phyloP scores from a whole-genome alignment of 1,284 basidiomycete species.

The Malassezia furfur region DNA sequence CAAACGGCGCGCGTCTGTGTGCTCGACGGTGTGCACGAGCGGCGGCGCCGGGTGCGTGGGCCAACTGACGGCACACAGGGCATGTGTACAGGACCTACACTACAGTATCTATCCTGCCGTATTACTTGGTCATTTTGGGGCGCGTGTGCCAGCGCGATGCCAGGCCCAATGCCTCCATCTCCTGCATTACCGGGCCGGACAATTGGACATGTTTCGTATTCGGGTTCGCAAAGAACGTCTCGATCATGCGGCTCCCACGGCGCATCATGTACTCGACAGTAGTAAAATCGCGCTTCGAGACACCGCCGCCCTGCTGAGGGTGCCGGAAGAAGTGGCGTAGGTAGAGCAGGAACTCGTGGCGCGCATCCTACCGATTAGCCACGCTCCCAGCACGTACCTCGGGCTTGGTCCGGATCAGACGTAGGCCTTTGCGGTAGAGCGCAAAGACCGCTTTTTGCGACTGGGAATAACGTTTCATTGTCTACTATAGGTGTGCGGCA shows the following conservation, averaged over 20 bases:
- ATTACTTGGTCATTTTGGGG: neutral
- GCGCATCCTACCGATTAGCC: constrained; percentile 25
- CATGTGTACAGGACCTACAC: neutral
- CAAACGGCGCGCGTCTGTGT: neutral
- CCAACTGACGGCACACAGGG: no score
- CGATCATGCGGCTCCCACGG: constrained; percentile 29
- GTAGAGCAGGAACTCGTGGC: constrained; percentile 38
- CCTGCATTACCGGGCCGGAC: constrained; percentile 11
- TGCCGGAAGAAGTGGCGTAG: constrained; percentile 45
- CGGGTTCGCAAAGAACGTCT: constrained; percentile 33
- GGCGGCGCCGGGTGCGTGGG: no score
- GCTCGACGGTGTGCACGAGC: no score
- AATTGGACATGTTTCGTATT: constrained; percentile 36
- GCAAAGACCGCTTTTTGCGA: constrained; percentile 12
- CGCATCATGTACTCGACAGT: constrained; percentile 46
- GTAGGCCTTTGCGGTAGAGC: constrained; percentile 14
- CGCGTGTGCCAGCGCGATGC: neutral
- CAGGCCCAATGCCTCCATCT: constrained; percentile 13
- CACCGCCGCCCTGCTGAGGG: constrained; percentile 37
- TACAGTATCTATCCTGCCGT: neutral
- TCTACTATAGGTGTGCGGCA: constrained; percentile 1
- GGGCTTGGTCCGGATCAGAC: constrained; percentile 16
- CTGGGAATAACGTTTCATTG: constrained; percentile 12
- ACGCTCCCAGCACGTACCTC: constrained; percentile 8
- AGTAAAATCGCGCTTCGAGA: constrained; percentile 35